Percentiles rank a stretch among this genome's conserved stretches.
These are phyloP conservation scores for Eimeria maxima DNA, from an alignment of 169 alveolate genomes.

Conservation along the genomic window DNA sequence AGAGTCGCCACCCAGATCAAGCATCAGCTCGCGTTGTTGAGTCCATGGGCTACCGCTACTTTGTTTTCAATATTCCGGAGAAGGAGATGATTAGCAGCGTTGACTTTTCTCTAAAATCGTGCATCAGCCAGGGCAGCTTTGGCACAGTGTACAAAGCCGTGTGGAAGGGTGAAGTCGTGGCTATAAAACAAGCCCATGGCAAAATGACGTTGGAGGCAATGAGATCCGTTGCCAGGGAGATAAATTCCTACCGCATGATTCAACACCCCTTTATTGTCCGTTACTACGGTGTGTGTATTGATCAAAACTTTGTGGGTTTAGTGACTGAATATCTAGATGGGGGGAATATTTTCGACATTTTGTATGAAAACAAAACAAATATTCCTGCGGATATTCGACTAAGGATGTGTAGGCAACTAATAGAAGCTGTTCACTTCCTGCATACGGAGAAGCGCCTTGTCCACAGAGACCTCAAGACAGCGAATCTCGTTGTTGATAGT, in stretches of 20 bases:
- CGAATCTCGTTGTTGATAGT: conserved; percentile 88
- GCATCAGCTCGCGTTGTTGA: conserved; percentile 80
- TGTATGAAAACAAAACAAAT: conserved; percentile 85
- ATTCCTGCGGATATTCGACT: conserved; percentile 87
- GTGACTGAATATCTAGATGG: conserved; percentile 88
- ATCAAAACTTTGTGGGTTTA: conserved; percentile 87
- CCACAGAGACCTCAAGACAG: conserved; percentile 91
- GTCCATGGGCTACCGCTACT: conserved; percentile 49
- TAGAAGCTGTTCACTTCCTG: conserved; percentile 87
- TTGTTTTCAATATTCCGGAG: conserved; percentile 77
- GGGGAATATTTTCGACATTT: conserved; percentile 88
- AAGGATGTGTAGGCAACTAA: conserved; percentile 87
- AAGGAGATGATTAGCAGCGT: conserved; percentile 53
- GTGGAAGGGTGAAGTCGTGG: conserved; percentile 86
- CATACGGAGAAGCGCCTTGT: conserved; percentile 87
- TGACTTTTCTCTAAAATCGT: conserved; percentile 53
- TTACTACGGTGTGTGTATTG: conserved; percentile 90
- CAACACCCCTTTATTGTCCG: conserved; percentile 88
- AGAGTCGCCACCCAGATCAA: conserved; percentile 35
- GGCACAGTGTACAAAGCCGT: conserved; percentile 86
- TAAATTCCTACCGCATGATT: conserved; percentile 88
- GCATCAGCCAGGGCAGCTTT: conserved; percentile 88
- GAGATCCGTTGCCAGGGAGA: conserved; percentile 90
- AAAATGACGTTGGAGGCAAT: conserved; percentile 86
- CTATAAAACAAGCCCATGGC: conserved; percentile 86